Base-by-base conservation (phyloP, 2,329 filamentous ascomycete genomes). In the Neofusicoccum ribis region DNA sequence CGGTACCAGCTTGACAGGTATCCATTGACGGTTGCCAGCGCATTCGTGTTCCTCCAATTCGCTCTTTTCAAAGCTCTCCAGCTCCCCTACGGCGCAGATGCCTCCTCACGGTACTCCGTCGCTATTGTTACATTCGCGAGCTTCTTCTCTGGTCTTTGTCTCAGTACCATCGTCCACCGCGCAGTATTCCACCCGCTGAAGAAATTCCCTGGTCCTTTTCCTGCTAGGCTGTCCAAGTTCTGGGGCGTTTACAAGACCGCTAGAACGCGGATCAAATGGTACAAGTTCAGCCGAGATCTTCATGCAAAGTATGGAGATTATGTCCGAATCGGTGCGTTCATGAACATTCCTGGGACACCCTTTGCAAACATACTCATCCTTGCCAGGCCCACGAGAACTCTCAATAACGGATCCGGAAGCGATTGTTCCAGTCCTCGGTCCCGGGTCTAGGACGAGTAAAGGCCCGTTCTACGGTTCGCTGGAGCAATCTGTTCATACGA, bases 381-480 rank as follows among this genome's bases (percentile, higher is more conserved):
- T 17, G 63, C 67, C 34, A 71, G 43, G 72, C 7, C 71, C 70
- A 47, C 67, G 71, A 43, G 72, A 73, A 56, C 66, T 74, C 5
- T 68, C 71, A 0, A 69, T 73, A 27, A 70, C 70, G 41, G 70
- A 74, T 50, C 66, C 69, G 36, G 68, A 67, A 31, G 71, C 71
- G 5, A 68, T 72, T 9, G 66, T 68, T 27, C 66, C 65, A 11
- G 27, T 63, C 1, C 39, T 63, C 2, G 39, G 49, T 8, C 31
- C 43, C 3, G 44, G 41, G 12, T 39, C 56, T 9, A 50, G 6
- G 39, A 51, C 61, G 4, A 44, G n/a, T 20, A 63, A 54, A 63
- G 61, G 61, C n/a, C 61, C 61, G 5, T 63, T 63, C 23, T 63
- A 63, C 11, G 61, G 61, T 5, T 54, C 61, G 6, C 12, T 63